Percentiles rank a stretch among this genome's conserved stretches.
These are phyloP conservation scores for Camelina neglecta DNA, from an alignment of 345 rosid genomes.

Conservation along the genomic window DNA sequence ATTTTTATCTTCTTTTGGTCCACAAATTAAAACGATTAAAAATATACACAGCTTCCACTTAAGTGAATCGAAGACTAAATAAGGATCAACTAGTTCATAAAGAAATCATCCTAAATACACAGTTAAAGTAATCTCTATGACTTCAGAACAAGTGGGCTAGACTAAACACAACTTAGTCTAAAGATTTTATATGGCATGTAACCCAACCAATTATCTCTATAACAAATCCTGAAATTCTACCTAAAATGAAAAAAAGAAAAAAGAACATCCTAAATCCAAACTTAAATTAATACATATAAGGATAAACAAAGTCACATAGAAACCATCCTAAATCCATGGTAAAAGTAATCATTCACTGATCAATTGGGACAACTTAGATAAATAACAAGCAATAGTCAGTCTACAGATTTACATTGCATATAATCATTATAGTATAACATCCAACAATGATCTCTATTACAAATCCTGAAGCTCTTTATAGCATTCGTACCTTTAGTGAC, in stretches of 20 bases:
- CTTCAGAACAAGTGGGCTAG: too few species aligned
- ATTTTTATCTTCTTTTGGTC: not conserved
- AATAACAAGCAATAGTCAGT: too few species aligned
- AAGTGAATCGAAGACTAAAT: not conserved
- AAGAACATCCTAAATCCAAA: too few species aligned
- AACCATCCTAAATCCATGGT: constrained; percentile 7
- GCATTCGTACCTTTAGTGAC: not conserved
- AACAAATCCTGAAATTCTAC: too few species aligned
- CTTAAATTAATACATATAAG: not conserved
- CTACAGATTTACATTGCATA: constrained; percentile 29
- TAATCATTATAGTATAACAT: not conserved
- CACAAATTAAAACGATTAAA: not conserved
- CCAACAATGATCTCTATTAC: constrained; percentile 1
- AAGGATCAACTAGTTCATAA: too few species aligned
- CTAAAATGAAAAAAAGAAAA: too few species aligned
- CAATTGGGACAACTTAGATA: not conserved
- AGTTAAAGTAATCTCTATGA: too few species aligned
- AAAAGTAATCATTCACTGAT: not conserved
- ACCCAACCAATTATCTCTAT: too few species aligned
- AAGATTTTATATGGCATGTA: too few species aligned
- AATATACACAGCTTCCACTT: too few species aligned
- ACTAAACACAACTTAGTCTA: too few species aligned
- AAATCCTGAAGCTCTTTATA: not conserved
- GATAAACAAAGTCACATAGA: not conserved
- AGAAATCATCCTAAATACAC: too few species aligned